Conservation (phyloP, 1,284 basidiomycete species). For the Omphalotus olearius region DNA sequence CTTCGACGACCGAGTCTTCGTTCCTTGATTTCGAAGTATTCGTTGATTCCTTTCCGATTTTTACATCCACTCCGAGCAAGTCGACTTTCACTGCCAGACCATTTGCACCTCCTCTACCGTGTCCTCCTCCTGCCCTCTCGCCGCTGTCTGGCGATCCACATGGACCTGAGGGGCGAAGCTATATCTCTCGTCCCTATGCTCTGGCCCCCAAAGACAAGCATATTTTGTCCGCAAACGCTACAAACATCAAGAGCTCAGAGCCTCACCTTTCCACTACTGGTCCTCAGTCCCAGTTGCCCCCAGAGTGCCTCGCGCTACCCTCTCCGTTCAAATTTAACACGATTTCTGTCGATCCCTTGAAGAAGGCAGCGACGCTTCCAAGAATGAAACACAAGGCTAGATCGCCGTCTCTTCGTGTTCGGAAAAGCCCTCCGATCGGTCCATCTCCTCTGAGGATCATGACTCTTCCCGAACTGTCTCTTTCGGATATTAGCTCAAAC, state of each 20-base stretch:
- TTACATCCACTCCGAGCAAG: not conserved
- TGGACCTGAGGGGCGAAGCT: conserved; percentile 3
- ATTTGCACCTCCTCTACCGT: conserved; percentile 18
- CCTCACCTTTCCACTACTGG: too few relatives aligned
- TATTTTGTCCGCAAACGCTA: not conserved
- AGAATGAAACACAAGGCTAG: conserved; percentile 14
- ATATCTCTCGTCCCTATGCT: conserved; percentile 28
- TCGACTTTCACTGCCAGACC: not conserved
- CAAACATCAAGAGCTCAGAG: not conserved
- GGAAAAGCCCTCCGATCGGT: conserved; percentile 32
- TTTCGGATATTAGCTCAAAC: not conserved
- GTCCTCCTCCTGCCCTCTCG: conserved; percentile 15
- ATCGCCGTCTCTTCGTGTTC: conserved; percentile 21
- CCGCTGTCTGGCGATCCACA: not conserved
- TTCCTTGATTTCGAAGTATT: conserved; percentile 7
- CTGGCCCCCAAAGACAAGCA: conserved; percentile 19
- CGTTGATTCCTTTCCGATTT: not conserved
- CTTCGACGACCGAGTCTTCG: conserved; percentile 6
- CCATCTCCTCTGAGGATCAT: conserved; percentile 41
- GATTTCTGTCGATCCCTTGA: not conserved
- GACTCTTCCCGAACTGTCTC: conserved; percentile 31
- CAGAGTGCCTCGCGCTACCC: not conserved
- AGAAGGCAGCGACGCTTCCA: conserved; percentile 6
- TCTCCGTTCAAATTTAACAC: not conserved
- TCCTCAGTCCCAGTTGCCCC: not conserved